A percentile compares a stretch with the other conserved stretches of the same genome.
phyloP scores from a whole-genome alignment of 2,329 filamentous ascomycete genomes.

The Cercospora beticola region DNA sequence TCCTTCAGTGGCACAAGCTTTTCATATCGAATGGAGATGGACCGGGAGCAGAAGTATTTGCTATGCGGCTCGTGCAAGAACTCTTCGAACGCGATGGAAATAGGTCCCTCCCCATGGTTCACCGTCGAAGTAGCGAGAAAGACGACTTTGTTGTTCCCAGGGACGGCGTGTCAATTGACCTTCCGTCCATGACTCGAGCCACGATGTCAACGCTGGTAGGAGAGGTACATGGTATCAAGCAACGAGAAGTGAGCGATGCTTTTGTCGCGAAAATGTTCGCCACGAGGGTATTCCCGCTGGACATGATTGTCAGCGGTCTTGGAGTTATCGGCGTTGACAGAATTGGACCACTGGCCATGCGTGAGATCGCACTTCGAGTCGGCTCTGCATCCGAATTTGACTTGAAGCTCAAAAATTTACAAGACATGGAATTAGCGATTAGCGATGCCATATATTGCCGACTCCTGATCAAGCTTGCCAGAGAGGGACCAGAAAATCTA shows the following conservation, averaged over 20 bases:
- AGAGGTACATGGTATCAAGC: conserved; percentile 44
- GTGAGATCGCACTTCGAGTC: conserved; percentile 71
- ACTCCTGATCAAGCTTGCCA: conserved; percentile 64
- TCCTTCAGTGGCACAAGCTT: conserved; percentile 43
- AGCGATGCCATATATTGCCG: conserved; percentile 64
- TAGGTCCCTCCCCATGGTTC: conserved; percentile 26
- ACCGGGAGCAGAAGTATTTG: conserved; percentile 39
- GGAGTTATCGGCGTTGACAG: conserved; percentile 67
- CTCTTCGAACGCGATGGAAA: conserved; percentile 29
- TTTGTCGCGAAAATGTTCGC: conserved; percentile 82
- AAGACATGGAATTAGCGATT: conserved; percentile 62
- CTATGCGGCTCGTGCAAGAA: conserved; percentile 33
- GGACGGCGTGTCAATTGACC: conserved; percentile 8
- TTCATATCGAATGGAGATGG: conserved; percentile 41
- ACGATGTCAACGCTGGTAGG: conserved; percentile 38
- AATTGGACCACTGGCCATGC: conserved; percentile 74
- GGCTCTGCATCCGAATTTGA: conserved; percentile 56
- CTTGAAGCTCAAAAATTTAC: conserved; percentile 60
- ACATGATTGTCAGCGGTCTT: conserved; percentile 69
- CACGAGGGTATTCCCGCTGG: conserved; percentile 68
- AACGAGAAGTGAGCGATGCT: conserved; percentile 59
- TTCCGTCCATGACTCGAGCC: conserved; percentile 26
- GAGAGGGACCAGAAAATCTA: conserved; percentile 53
- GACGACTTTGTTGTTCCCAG: not conserved
- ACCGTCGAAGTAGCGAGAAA: not conserved